phyloP scores from a whole-genome alignment of 208 protist genomes.

The Vickermania spadyakhi region DNA sequence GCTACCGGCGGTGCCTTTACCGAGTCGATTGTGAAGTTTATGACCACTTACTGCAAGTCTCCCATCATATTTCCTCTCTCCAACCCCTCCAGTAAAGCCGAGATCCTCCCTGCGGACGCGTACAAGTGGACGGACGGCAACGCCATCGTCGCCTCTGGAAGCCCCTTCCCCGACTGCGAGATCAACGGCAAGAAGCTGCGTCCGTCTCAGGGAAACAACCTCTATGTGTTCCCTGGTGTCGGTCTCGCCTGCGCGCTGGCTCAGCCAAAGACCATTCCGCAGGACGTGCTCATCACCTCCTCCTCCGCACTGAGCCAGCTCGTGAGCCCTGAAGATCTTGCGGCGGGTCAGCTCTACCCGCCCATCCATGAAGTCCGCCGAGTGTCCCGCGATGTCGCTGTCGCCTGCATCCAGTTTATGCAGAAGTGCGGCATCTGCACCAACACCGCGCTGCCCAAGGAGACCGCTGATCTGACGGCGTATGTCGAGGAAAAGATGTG shows the following conservation, averaged over 20 bases:
- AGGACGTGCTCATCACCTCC: conserved; percentile 79
- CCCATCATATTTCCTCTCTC: conserved; percentile 94
- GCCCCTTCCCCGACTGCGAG: conserved; percentile 79
- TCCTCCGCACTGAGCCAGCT: conserved; percentile 55
- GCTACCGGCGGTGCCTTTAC: conserved; percentile 82
- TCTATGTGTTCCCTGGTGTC: conserved; percentile 90
- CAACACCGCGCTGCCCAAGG: conserved; percentile 22
- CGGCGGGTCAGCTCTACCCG: conserved; percentile 36
- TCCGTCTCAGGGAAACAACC: conserved; percentile 93
- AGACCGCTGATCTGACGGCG: conserved; percentile 27
- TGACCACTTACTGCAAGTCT: conserved; percentile 52
- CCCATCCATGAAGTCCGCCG: conserved; percentile 29
- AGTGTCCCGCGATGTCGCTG: conserved; percentile 37
- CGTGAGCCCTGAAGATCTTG: conserved; percentile 15
- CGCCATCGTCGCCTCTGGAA: conserved; percentile 90
- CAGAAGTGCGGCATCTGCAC: conserved; percentile 26
- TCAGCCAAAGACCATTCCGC: conserved; percentile 75
- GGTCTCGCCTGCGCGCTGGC: conserved; percentile 79
- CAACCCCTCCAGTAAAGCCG: conserved; percentile 68
- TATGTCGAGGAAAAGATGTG: conserved; percentile 35
- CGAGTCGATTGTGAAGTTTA: conserved; percentile 57
- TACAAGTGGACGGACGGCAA: conserved; percentile 82
- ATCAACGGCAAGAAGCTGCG: conserved; percentile 48
- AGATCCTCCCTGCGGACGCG: conserved; percentile 80
- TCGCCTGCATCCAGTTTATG: conserved; percentile 30